These are phyloP conservation scores for Alternaria rosae DNA, from an alignment of 2,329 filamentous ascomycete species.

Conservation along the genomic window DNA sequence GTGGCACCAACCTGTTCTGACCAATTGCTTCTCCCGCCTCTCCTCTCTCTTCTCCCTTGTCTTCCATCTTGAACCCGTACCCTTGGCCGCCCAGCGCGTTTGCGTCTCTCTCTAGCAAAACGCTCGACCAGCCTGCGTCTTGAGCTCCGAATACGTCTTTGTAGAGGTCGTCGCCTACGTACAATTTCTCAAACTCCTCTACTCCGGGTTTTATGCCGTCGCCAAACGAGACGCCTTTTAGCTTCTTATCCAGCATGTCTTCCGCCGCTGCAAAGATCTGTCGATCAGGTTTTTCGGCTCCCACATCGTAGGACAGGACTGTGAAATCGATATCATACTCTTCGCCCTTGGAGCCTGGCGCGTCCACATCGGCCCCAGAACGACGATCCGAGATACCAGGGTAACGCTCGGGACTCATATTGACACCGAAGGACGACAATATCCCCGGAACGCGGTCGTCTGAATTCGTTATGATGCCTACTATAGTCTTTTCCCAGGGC, in stretches of 20 bases:
- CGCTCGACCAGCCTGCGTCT: conserved; percentile 57
- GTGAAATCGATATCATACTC: conserved; percentile 62
- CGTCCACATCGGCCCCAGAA: conserved; percentile 13
- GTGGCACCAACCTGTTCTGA: background rate
- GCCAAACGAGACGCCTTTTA: conserved; percentile 26
- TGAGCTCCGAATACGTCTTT: conserved; percentile 61
- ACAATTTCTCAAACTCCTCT: conserved; percentile 53
- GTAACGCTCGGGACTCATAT: conserved; percentile 45
- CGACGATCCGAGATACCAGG: too few species aligned
- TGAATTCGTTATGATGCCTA: conserved; percentile 69
- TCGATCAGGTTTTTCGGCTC: conserved; percentile 65
- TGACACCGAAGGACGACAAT: conserved; percentile 62
- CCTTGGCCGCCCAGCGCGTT: background rate
- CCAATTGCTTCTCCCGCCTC: background rate
- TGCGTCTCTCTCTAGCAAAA: conserved; percentile 53
- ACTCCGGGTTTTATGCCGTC: conserved; percentile 2
- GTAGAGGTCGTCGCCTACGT: conserved; percentile 62
- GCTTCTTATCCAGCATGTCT: conserved; percentile 49
- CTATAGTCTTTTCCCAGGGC: conserved; percentile 53
- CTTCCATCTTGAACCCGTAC: background rate
- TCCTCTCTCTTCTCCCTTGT: background rate
- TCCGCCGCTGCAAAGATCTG: conserved; percentile 65
- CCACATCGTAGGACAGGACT: conserved; percentile 70
- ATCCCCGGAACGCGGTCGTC: conserved; percentile 66
- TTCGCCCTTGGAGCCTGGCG: conserved; percentile 26